phyloP scores from a whole-genome alignment of 331 rosid genomes.

The Erythrophleum ivorense region DNA sequence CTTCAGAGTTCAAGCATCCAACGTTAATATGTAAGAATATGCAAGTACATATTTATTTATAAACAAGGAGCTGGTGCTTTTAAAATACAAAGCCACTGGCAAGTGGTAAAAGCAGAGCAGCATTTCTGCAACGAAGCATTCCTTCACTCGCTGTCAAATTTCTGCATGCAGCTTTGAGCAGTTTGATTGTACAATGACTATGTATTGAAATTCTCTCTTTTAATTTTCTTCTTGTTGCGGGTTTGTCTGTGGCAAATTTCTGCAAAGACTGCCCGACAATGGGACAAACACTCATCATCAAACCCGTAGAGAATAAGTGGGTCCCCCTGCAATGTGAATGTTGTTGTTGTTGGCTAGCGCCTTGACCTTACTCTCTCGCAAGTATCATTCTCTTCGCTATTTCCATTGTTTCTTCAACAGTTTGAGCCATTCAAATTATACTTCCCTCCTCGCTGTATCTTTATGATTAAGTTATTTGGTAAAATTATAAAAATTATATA shows the following conservation, averaged over 20 bases:
- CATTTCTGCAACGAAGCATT: conserved; percentile 19
- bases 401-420: neutral
- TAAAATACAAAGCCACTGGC: neutral
- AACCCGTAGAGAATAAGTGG: conserved; percentile 41
- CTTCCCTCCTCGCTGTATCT: too few species aligned
- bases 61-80: neutral
- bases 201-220: conserved; percentile 13
- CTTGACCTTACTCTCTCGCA: conserved; percentile 37
- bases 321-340: conserved; percentile 46
- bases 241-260: conserved; percentile 5
- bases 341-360: conserved; percentile 29
- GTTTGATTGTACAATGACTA: conserved; percentile 43
- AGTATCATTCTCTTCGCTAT: conserved; percentile 31
- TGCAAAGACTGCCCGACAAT: conserved; percentile 43
- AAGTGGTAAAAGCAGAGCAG: conserved; percentile 14
- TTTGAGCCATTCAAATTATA: too few species aligned
- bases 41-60: neutral
- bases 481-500: too few species aligned
- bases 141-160: conserved; percentile 41
- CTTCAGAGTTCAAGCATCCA: neutral
- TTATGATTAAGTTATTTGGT: too few species aligned
- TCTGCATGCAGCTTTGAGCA: conserved; percentile 48
- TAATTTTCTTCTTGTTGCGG: neutral
- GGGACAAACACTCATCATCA: conserved; percentile 46
- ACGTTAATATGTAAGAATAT: neutral